These are phyloP conservation scores for Thalassiosira mediterranea DNA, from an alignment of 352 stramenopile species.

Conservation along the genomic window DNA sequence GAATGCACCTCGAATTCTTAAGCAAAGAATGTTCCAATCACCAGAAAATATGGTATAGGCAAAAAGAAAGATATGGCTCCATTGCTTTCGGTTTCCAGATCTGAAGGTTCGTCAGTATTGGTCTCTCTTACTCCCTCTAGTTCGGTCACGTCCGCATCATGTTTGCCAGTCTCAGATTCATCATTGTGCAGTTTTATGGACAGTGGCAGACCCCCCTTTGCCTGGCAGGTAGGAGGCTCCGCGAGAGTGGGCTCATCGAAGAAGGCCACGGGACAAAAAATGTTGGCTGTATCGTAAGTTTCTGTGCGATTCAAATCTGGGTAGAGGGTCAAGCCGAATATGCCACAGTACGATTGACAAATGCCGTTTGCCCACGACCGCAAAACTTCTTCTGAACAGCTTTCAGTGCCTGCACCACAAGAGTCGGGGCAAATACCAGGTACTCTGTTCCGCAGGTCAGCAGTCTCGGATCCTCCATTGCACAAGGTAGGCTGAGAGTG, in stretches of 20 bases:
- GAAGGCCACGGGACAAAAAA: neutral
- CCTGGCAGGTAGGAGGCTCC: constrained; percentile 3
- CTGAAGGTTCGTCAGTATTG: no score
- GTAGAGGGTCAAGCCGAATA: constrained; percentile 10
- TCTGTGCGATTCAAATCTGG: constrained; percentile 11
- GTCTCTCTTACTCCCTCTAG: no score
- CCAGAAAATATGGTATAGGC: no score
- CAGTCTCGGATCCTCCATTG: neutral
- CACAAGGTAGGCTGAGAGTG: no score
- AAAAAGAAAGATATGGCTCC: no score
- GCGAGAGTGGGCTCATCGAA: constrained; percentile 11
- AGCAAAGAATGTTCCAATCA: no score
- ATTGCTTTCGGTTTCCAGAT: no score
- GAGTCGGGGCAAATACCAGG: neutral
- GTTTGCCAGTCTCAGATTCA: no score
- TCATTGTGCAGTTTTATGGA: no score
- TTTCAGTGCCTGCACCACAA: constrained; percentile 2
- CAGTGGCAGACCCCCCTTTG: constrained; percentile 11
- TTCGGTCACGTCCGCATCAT: no score
- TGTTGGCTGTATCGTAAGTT: constrained; percentile 3
- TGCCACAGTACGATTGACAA: constrained; percentile 4
- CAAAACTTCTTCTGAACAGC: constrained; percentile 10
- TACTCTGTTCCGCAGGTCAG: neutral
- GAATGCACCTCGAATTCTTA: no score
- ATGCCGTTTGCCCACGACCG: neutral